Base-by-base conservation (phyloP, 2,329 filamentous ascomycete species). In the Stagonosporopsis rhizophila region DNA sequence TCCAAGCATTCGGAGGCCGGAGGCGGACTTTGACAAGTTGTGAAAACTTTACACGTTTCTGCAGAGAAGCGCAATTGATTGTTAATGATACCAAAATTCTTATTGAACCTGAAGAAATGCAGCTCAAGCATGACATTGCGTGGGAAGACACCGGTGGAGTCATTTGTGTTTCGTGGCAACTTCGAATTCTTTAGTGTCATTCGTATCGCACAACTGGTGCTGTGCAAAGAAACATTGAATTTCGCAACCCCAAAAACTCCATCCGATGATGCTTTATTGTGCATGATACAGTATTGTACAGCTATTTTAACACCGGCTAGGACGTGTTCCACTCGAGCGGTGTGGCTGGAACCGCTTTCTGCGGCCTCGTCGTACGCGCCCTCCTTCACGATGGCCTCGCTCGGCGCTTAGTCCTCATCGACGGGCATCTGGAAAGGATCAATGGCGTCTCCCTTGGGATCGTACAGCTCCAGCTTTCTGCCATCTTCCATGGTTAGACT, bases 401-500 rank as follows among this genome's bases (percentile, higher is more conserved):
- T 34, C 23, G 27, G 35, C 32, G 40, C 44, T 34, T 51, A 58
- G 25, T 49, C 49, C 32, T 68, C 71, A n/a, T 61, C 64, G 25
- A 65, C 59, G 19, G 68, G 66, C 55, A 68, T 68, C 61, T 66
- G 59, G 73, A 95, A 92, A 38, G 91, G 90, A 80, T 95, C 79
- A 45, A 74, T 69, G 2, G 73, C 73, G 68, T 74, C 70, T 82
- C 56, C 72, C 39, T 78, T 81, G 4, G 83, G 86, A 65, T 90
- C 87, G 60, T 97, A 82, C 74, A 99, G 77, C 71, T 96, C 89
- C 63, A 97, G 83, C 63, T 89, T 85, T 47, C 81, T 81, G 38
- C 85, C 85, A 68, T 87, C 85, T 59, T 84, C 81, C 60, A 85
- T 87, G 74, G 88, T 86, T 67, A 99, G 79, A 72, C 89, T 95